Evolutionary conservation across 306 rosid species (phyloP).

Genomic region (Pterocarpus macrocarpus): DNA sequence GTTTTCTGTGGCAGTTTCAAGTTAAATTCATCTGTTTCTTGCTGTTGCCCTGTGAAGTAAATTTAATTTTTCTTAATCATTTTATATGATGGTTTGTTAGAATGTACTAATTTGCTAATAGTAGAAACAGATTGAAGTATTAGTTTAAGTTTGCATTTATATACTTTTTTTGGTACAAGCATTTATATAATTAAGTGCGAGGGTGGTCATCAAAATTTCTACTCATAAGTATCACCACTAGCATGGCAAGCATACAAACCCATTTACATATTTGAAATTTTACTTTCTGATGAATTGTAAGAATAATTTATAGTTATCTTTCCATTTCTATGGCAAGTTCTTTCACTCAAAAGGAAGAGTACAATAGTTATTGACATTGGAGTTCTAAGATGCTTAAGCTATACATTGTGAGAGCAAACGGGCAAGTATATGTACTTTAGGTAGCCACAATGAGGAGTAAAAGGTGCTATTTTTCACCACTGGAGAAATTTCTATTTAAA

Average conservation of each 20-base stretch:
- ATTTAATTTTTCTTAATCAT: not conserved
- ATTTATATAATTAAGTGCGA: not conserved
- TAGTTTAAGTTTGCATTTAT: not conserved
- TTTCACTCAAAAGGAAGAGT: not conserved
- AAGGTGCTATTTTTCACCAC: not conserved
- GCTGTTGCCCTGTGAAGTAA: not conserved
- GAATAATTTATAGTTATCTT: not conserved
- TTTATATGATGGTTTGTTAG: not conserved
- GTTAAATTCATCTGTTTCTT: conserved; percentile 11
- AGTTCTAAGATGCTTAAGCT: not conserved
- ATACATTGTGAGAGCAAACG: not conserved
- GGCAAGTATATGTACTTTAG: not conserved
- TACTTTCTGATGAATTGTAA: not conserved
- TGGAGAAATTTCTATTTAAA: not conserved
- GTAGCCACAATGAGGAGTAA: not conserved
- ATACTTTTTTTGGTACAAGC: not conserved
- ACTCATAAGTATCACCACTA: not conserved
- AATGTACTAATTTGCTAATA: not conserved
- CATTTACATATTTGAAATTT: not conserved
- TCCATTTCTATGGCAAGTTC: not conserved
- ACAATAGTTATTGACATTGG: not conserved
- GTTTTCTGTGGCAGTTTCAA: not conserved
- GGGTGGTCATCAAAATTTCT: not conserved
- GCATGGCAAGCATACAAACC: not conserved
- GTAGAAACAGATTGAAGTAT: conserved; percentile 5